Evolutionary conservation across 176 grass and related monocot species (phyloP).

Genomic region (Oryza officinalis): DNA sequence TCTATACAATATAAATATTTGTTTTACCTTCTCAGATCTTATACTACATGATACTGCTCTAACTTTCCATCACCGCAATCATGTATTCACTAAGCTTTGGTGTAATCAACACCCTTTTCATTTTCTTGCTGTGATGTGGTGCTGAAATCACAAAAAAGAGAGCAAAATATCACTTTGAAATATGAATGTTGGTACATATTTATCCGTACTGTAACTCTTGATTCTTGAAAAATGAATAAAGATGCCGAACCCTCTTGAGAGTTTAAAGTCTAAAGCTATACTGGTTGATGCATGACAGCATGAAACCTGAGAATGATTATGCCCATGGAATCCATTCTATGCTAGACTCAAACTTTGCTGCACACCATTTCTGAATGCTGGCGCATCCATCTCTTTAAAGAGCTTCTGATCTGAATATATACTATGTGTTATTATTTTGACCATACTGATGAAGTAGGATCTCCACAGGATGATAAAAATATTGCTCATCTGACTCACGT

Average conservation of each 20-base stretch:
- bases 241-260: background rate
- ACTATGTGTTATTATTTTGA: background rate
- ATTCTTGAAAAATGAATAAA: background rate
- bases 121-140: background rate
- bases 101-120: background rate
- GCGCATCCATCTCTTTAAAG: background rate
- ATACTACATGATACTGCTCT: background rate
- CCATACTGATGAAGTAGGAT: slow-evolving; percentile 34
- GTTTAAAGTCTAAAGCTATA: background rate
- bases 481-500: slow-evolving; percentile 97
- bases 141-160: background rate
- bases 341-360: background rate
- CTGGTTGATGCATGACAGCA: slow-evolving; percentile 4
- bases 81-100: background rate
- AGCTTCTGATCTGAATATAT: slow-evolving; percentile 9
- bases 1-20: background rate
- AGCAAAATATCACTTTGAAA: background rate
- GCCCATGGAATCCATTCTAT: background rate
- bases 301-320: background rate
- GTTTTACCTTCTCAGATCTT: slow-evolving; percentile 12
- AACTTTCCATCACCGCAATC: background rate
- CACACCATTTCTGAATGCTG: slow-evolving; percentile 20
- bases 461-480: slow-evolving; percentile 92
- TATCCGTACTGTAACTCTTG: background rate
- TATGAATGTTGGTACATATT: background rate